Evolutionary conservation across 352 stramenopile genomes (phyloP).

Genomic region (Phytopythium aichiense): DNA sequence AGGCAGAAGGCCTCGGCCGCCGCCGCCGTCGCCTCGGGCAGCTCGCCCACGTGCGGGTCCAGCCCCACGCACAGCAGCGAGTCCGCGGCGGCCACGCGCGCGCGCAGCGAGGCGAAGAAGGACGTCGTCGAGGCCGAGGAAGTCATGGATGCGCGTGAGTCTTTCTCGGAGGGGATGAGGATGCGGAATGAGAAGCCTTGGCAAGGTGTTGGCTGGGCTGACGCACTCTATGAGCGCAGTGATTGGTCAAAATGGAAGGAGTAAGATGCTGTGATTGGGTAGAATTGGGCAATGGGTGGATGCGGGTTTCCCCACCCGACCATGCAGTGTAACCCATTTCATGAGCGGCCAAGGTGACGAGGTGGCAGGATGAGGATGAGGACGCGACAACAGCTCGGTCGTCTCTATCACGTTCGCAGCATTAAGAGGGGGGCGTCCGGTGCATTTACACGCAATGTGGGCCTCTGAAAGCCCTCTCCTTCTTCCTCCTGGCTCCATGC

Average conservation of each 20-base stretch:
- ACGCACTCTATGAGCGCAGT: not conserved
- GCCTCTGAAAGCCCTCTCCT: too few relatives aligned
- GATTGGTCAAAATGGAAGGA: not conserved
- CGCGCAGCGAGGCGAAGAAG: conserved; percentile 89
- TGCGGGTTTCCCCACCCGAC: too few relatives aligned
- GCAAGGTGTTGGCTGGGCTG: not conserved
- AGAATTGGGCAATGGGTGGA: not conserved
- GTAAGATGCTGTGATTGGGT: conserved; percentile 5
- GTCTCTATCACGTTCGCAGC: too few relatives aligned
- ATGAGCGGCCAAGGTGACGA: too few relatives aligned
- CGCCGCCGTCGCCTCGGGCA: conserved; percentile 76
- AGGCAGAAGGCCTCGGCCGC: conserved; percentile 94
- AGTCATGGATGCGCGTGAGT: not conserved
- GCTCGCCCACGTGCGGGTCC: conserved; percentile 91
- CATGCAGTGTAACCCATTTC: too few relatives aligned
- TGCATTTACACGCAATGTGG: too few relatives aligned
- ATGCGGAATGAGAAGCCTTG: not conserved
- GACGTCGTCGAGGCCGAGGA: not conserved
- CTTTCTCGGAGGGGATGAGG: not conserved
- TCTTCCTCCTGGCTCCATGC: too few relatives aligned
- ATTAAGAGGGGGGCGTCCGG: too few relatives aligned
- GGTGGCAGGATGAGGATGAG: too few relatives aligned
- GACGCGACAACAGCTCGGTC: too few relatives aligned
- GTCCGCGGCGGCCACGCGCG: conserved; percentile 86
- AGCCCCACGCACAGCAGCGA: conserved; percentile 98